Percentiles rank a stretch among this genome's conserved stretches.
Conservation (phyloP, 495 filamentous ascomycete species). For the Neurospora tetrasperma region DNA sequence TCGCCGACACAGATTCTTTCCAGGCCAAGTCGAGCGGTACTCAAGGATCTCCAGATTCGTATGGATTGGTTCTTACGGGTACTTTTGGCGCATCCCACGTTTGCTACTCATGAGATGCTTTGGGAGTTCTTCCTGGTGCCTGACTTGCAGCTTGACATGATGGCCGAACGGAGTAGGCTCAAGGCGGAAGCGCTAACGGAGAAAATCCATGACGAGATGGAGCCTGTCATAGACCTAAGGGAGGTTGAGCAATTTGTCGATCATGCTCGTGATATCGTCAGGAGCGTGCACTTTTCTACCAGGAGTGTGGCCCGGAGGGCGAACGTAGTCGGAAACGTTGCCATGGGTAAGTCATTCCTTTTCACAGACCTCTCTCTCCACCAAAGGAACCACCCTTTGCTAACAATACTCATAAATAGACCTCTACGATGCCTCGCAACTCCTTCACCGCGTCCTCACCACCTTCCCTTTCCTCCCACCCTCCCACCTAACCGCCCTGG, state of each 20-base stretch:
- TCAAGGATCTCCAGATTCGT: slow-evolving; percentile 79
- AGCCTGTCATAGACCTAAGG: slow-evolving; percentile 73
- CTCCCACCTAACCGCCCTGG: slow-evolving; percentile 58
- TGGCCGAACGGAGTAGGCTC: slow-evolving; percentile 74
- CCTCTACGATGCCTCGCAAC: slow-evolving; percentile 53
- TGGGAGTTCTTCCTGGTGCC: slow-evolving; percentile 99
- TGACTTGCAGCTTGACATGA: slow-evolving; percentile 80
- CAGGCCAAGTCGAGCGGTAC: slow-evolving; percentile 74
- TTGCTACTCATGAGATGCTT: slow-evolving; percentile 91
- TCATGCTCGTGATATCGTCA: slow-evolving; percentile 79
- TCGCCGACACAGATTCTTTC: slow-evolving; percentile 90
- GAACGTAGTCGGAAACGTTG: slow-evolving; percentile 45
- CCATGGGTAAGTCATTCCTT: slow-evolving; percentile 39
- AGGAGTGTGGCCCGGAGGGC: slow-evolving; percentile 65
- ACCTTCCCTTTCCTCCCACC: slow-evolving; percentile 57
- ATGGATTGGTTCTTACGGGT: slow-evolving; percentile 81
- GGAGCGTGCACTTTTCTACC: slow-evolving; percentile 70
- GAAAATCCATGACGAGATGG: slow-evolving; percentile 76
- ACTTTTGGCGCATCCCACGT: slow-evolving; percentile 81
- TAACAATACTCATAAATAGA: slow-evolving; percentile 38
- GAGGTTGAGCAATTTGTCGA: slow-evolving; percentile 90
- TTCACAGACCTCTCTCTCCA: not conserved
- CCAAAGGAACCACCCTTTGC: slow-evolving; percentile 23
- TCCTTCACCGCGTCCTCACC: slow-evolving; percentile 47
- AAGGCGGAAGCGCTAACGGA: slow-evolving; percentile 79